These are phyloP conservation scores for Lasiodiplodia sp. DNA, from an alignment of 2,329 filamentous ascomycete species.

Conservation along the genomic window DNA sequence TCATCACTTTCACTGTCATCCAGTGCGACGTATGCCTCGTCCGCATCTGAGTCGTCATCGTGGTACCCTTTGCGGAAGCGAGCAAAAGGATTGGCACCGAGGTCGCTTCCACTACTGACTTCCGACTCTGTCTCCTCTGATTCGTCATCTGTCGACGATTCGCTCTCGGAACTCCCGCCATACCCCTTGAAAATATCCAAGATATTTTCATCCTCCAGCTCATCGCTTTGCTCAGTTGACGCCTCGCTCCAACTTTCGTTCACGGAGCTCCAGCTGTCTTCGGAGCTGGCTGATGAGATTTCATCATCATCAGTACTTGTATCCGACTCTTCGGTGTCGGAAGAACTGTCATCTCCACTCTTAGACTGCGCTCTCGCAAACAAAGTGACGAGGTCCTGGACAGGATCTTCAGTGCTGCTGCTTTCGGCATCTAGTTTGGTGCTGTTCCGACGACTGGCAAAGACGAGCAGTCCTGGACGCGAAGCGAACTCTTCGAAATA, in stretches of 20 bases:
- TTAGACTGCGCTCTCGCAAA: not conserved
- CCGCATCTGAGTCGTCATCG: constrained; percentile 2
- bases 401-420: not conserved
- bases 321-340: not conserved
- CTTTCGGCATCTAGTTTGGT: not conserved
- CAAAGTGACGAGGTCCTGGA: not conserved
- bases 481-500: constrained; percentile 1
- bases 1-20: not conserved
- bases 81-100: not conserved
- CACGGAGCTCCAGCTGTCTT: not conserved
- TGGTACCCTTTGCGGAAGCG: not conserved
- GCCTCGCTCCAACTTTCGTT: constrained; percentile 15
- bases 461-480: not conserved
- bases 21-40: constrained; percentile 1
- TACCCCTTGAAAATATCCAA: not conserved
- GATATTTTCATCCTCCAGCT: constrained; percentile 1
- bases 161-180: not conserved
- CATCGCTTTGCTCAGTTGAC: not conserved
- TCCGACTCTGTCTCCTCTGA: not conserved
- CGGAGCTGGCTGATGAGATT: not conserved
- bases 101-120: not conserved
- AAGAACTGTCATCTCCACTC: not conserved
- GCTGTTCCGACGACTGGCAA: not conserved
- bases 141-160: not conserved
- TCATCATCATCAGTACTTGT: not conserved